These are phyloP conservation scores for Fusarium sp. DNA, from an alignment of 2,329 filamentous ascomycete genomes.

Conservation along the genomic window DNA sequence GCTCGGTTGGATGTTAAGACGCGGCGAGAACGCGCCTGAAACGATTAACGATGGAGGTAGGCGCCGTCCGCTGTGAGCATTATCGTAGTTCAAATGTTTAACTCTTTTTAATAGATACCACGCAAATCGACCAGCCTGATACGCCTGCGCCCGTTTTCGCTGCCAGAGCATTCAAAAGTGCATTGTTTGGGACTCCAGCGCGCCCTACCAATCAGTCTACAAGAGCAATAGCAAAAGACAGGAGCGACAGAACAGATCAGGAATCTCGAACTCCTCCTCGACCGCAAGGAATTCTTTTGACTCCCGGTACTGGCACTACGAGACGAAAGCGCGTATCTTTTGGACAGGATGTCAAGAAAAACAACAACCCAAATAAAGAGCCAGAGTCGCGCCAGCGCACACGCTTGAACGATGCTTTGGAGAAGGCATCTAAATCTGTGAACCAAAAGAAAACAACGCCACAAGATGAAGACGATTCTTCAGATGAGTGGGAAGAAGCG, in stretches of 20 bases:
- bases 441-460: slow-evolving; percentile 16
- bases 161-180: slow-evolving; percentile 73
- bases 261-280: slow-evolving; percentile 63
- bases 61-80: slow-evolving; percentile 10
- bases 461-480: slow-evolving; percentile 40
- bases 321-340: slow-evolving; percentile 76
- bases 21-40: slow-evolving; percentile 57
- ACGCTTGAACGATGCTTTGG: slow-evolving; percentile 61
- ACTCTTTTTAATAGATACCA: slow-evolving; percentile 52
- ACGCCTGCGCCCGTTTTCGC: slow-evolving; percentile 77
- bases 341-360: slow-evolving; percentile 67
- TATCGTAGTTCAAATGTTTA: background rate
- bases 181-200: slow-evolving; percentile 71
- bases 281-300: slow-evolving; percentile 72
- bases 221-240: slow-evolving; percentile 39
- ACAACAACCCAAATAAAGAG: slow-evolving; percentile 51
- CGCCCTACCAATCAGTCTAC: slow-evolving; percentile 53
- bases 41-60: slow-evolving; percentile 50
- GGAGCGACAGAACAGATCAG: slow-evolving; percentile 43
- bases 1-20: slow-evolving; percentile 72
- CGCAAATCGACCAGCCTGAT: slow-evolving; percentile 70
- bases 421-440: slow-evolving; percentile 49
- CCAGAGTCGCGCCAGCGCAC: slow-evolving; percentile 54
- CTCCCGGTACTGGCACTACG: slow-evolving; percentile 71
- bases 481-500: slow-evolving; percentile 66